Conservation (phyloP, 2,329 filamentous ascomycete genomes). For the Chalara sp. region DNA sequence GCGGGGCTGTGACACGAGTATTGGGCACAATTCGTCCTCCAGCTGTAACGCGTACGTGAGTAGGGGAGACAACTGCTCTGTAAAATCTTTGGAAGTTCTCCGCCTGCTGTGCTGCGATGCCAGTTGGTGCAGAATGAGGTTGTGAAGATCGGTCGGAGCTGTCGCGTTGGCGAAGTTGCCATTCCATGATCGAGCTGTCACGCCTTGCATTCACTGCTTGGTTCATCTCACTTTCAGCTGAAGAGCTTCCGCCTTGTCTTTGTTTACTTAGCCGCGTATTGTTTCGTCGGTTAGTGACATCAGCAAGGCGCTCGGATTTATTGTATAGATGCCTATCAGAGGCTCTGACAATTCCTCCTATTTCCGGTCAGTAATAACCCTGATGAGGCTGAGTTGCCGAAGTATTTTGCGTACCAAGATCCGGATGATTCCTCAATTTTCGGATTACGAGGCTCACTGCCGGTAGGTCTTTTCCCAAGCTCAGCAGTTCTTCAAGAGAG, state of each 20-base stretch:
- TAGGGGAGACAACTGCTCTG: constrained; percentile 61
- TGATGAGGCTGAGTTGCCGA: neutral
- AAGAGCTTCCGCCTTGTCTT: constrained; percentile 11
- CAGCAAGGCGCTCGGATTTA: constrained; percentile 12
- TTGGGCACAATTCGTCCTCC: constrained; percentile 63
- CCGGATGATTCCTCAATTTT: constrained; percentile 21
- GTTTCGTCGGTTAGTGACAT: constrained; percentile 14
- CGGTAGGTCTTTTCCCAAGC: constrained; percentile 18
- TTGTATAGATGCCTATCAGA: neutral
- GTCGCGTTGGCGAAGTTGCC: constrained; percentile 24
- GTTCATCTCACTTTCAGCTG: constrained; percentile 12
- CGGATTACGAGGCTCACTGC: constrained; percentile 15
- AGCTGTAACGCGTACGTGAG: constrained; percentile 60
- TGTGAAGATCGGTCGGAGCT: constrained; percentile 25
- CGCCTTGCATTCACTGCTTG: constrained; percentile 1
- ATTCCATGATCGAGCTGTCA: constrained; percentile 14
- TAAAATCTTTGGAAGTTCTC: constrained; percentile 64
- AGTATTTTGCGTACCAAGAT: constrained; percentile 17
- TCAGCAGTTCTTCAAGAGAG: constrained; percentile 19
- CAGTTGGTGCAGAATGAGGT: constrained; percentile 46
- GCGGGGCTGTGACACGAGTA: constrained; percentile 35
- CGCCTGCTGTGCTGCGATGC: constrained; percentile 46
- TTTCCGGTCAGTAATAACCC: neutral
- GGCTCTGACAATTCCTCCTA: neutral
- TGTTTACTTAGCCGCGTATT: constrained; percentile 1